Conservation (phyloP, 176 grass and related monocot genomes). For the Alopecurus myosuroides region DNA sequence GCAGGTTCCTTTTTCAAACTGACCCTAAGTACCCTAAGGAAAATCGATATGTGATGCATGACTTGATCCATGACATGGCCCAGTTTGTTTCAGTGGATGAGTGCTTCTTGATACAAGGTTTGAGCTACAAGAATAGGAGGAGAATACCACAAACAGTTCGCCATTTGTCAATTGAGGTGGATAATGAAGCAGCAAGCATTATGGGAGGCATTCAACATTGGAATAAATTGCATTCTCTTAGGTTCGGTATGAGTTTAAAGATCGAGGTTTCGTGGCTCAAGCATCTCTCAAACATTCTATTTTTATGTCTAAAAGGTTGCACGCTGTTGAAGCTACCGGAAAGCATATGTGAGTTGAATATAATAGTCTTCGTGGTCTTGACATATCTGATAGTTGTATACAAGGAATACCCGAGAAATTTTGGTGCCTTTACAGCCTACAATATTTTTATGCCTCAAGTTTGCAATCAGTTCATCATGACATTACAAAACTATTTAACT, state of each 20-base stretch:
- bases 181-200: not conserved
- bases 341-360: too few relatives aligned
- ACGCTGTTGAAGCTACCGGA: too few relatives aligned
- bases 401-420: not conserved
- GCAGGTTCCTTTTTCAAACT: constrained; percentile 17
- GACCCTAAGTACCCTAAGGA: not conserved
- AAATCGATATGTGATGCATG: constrained; percentile 17
- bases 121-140: not conserved
- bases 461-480: too few relatives aligned
- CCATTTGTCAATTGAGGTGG: not conserved
- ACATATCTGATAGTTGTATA: not conserved
- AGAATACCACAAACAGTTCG: not conserved
- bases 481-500: too few relatives aligned
- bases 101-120: not conserved
- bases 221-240: not conserved
- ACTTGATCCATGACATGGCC: constrained; percentile 41
- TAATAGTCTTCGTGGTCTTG: not conserved
- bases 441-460: not conserved
- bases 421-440: constrained; percentile 12
- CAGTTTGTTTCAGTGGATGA: constrained; percentile 12
- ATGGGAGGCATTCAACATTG: not conserved
- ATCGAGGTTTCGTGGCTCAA: not conserved
- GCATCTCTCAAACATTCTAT: too few relatives aligned
- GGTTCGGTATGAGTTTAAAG: not conserved
- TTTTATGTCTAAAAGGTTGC: too few relatives aligned